Base-by-base conservation (phyloP, 192 early-diverging fungal genomes). In the Pilobolus umbonatus region DNA sequence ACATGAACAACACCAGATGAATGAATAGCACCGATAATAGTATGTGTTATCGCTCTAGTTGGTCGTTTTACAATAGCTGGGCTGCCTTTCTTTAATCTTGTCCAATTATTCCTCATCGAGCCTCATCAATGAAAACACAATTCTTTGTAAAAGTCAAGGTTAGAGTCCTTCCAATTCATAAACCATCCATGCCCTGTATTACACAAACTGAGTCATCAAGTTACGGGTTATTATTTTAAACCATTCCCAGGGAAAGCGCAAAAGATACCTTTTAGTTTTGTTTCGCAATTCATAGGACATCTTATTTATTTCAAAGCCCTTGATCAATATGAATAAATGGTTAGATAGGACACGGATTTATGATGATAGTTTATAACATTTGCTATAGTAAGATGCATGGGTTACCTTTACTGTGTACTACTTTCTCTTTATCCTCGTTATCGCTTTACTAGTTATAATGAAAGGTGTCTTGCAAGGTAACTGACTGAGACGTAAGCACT, bases 81-180 rank as follows among this genome's bases (percentile, higher is more conserved):
- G 0, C 28, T 46, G 17, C 62, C 62, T 36, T 38, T 45, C 30
- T 48, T 29, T 25, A 21, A 64, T 29, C 43, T 47, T 14, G 53
- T 44, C 19, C 25, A 47, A 21, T 31, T 48, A 39, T 42, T 39
- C 35, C 49, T 61, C 50, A 61, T 43, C 26, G 29, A 6, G 54
- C n/a, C 38, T 64, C 62, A 39, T 64, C 52, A 28, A 64, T 22
- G 29, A 64, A 64, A 25, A 64, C 46, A 55, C 62, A 64, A 9
- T 64, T 64, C 10, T 21, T 64, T 2, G 19, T 35, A 32, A 44
- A 55, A n/a, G 14, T 55, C 61, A 2, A 63, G 25, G 29, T 63
- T 28, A 3, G 61, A 40, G 4, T 31, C 29, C 36, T 45, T 35
- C 61, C 61, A 63, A 10, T 55, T 46, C 7, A 11, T 31, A 28